phyloP scores from a whole-genome alignment of 176 grass and related monocot species.

The Pontederia paniculata region DNA sequence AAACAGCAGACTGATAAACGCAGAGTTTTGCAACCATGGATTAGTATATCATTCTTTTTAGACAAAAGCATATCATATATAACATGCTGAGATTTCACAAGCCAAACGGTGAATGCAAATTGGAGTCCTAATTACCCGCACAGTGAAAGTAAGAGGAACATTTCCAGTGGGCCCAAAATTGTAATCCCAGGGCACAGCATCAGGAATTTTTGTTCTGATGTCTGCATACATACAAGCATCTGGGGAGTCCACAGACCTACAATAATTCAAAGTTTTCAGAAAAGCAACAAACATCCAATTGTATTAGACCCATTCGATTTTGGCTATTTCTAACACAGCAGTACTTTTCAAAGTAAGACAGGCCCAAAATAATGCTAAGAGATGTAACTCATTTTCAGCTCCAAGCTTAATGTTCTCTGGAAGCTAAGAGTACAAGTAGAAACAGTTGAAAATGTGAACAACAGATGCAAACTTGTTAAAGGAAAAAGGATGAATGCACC shows the following conservation, averaged over 20 bases:
- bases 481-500: too few species aligned
- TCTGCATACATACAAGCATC: conserved; percentile 81
- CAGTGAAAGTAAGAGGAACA: conserved; percentile 66
- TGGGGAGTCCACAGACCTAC: conserved; percentile 62
- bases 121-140: conserved; percentile 31
- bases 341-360: too few species aligned
- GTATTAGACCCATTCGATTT: too few species aligned
- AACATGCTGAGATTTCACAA: conserved; percentile 1
- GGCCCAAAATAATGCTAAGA: too few species aligned
- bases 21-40: neutral
- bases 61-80: neutral
- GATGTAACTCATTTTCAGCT: too few species aligned
- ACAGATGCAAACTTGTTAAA: too few species aligned
- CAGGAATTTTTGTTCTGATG: conserved; percentile 98
- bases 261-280: neutral
- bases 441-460: too few species aligned
- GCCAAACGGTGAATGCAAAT: neutral
- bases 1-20: conserved; percentile 43
- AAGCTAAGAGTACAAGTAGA: too few species aligned
- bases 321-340: too few species aligned
- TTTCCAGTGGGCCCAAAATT: conserved; percentile 65
- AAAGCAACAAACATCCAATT: neutral
- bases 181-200: conserved; percentile 76
- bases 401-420: too few species aligned
- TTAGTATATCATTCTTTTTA: too few species aligned